Conservation (phyloP, 352 stramenopile genomes). For the Globisporangium megalacanthum region DNA sequence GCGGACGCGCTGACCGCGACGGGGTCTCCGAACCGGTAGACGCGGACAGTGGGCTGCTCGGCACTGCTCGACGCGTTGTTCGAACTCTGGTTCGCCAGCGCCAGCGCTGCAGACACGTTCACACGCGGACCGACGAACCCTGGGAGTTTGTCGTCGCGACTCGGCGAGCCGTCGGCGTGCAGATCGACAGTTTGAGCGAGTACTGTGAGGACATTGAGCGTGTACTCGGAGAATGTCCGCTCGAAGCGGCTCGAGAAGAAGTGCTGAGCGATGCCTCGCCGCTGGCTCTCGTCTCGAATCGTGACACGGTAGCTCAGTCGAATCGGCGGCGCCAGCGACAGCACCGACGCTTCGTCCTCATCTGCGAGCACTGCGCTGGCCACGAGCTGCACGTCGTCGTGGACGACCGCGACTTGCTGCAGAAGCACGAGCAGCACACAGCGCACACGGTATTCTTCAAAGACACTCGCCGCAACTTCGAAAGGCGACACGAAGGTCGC, state of each 20-base stretch:
- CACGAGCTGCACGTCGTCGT: slow-evolving; percentile 5
- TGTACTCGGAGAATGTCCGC: slow-evolving; percentile 4
- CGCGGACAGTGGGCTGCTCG: not conserved
- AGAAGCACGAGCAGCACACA: slow-evolving; percentile 18
- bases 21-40: slow-evolving; percentile 6
- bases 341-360: not conserved
- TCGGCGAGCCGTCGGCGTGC: slow-evolving; percentile 7
- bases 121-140: slow-evolving; percentile 1
- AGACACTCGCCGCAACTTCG: slow-evolving; percentile 3
- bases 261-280: slow-evolving; percentile 7
- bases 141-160: slow-evolving; percentile 2
- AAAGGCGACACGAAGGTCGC: not conserved
- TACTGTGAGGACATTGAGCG: not conserved
- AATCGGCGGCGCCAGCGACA: not conserved
- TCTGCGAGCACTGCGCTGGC: not conserved
- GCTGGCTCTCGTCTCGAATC: slow-evolving; percentile 18
- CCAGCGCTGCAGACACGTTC: not conserved
- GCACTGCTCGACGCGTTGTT: not conserved
- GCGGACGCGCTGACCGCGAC: not conserved
- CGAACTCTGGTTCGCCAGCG: not conserved
- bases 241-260: slow-evolving; percentile 10
- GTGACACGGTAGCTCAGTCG: slow-evolving; percentile 9
- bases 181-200: slow-evolving; percentile 1
- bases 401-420: slow-evolving; percentile 11
- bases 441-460: slow-evolving; percentile 14